phyloP scores from a whole-genome alignment of 2,329 filamentous ascomycete species.

The Esteya vermicola region DNA sequence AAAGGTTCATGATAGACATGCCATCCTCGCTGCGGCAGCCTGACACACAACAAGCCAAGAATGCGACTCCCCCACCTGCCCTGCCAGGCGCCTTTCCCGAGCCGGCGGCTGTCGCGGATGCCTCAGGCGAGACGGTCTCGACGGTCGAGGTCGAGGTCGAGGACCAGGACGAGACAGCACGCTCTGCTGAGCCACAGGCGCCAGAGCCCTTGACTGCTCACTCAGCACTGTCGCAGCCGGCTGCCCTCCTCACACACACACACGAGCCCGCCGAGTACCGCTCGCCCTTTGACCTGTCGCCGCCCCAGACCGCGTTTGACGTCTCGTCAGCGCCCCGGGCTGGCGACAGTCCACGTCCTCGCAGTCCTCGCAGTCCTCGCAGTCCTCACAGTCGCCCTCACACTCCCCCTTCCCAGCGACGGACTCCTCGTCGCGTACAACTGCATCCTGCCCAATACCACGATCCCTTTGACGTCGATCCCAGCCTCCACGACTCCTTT shows the following conservation, averaged over 20 bases:
- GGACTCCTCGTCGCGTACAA: no score
- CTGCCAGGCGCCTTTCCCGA: conserved; percentile 49
- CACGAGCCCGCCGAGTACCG: conserved; percentile 9
- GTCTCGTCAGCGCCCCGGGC: background rate
- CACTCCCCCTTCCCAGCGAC: no score
- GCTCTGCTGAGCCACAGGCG: no score
- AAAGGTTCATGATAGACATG: conserved; percentile 5
- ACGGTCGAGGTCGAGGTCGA: no score
- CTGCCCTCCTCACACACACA: background rate
- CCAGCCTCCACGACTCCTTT: no score
- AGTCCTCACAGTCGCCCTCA: no score
- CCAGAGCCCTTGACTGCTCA: no score
- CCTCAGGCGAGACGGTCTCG: no score
- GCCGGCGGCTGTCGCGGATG: conserved; percentile 32
- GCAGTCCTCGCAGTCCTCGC: no score
- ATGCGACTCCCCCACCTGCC: conserved; percentile 50
- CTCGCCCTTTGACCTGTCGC: conserved; percentile 9
- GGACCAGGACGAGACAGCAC: conserved; percentile 46
- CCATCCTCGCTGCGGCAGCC: conserved; percentile 2
- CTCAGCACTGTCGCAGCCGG: background rate
- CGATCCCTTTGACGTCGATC: conserved; percentile 33
- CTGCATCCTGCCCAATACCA: conserved; percentile 35
- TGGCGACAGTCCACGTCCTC: no score
- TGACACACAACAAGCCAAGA: conserved; percentile 3
- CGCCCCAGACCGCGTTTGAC: no score